Evolutionary conservation across 495 filamentous ascomycete species (phyloP), one percentile per base, ranked within the genome.

Genomic region (Cetradonia linearis): DNA sequence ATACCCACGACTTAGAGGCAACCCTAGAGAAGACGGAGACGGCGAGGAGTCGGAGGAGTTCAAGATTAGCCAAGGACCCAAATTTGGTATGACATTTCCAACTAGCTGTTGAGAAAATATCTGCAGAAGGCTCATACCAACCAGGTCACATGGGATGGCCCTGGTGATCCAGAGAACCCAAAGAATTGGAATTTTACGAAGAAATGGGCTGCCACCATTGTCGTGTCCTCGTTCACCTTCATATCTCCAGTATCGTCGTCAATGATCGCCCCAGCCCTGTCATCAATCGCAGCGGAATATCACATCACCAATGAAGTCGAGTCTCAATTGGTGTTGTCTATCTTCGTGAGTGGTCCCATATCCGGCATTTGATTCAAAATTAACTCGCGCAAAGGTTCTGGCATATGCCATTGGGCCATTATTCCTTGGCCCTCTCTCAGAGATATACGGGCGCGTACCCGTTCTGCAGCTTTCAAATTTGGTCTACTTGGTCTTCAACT

Each of bases 401-500:
- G 88, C 86, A 11, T 93, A 87, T 68, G 83, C 84, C 4, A 69
- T 87, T 10, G 84, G 82, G 7, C 87, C 88, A 0, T 66, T 92
- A 20, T 69, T 90, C 47, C 72, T 91, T 13, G 84, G 83, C 0
- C 88, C 88, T 0, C 70, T 91, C 8, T 85, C 79, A 13, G 87
- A 93, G 68, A 83, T 90, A 18, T 89, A 87, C 61, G 88, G 88
- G 0, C 77, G 88, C 37, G 71, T 79, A 0, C 73, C 76, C 7
- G 77, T 90, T 13, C 71, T 89, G 27, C 81, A 81, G 30, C 68
- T 74, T 3, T 71, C 82, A 9, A 89, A 89, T 59, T 54, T 80
- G 7, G 83, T 88, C 61, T 94, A 87, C 63, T 75, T 84, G 0
- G 66, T 80, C 4, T 85, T 79, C 59, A 83, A 83, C 59, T 75